Conservation (phyloP, 768 basidiomycete genomes). For the Termitomyces titanicus region DNA sequence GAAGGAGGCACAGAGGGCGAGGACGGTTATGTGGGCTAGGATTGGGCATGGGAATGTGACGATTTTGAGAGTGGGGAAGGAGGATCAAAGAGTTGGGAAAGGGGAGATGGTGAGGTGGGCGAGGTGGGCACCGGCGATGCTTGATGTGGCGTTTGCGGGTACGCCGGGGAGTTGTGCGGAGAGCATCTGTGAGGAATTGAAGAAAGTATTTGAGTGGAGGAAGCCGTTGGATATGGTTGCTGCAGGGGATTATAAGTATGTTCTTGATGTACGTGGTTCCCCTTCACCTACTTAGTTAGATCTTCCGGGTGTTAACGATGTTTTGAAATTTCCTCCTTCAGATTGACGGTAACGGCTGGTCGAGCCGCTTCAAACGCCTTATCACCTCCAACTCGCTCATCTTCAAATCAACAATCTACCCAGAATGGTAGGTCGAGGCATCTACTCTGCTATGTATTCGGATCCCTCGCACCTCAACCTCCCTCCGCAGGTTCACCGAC, state of each 20-base stretch:
- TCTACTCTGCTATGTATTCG: background rate
- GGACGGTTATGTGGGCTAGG: constrained; percentile 33
- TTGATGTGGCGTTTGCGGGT: constrained; percentile 52
- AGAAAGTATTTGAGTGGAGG: constrained; percentile 43
- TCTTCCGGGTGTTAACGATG: no score
- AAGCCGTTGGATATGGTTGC: constrained; percentile 32
- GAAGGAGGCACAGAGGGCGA: constrained; percentile 40
- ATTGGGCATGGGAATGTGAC: constrained; percentile 23
- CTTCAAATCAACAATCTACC: constrained; percentile 61
- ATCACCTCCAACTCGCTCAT: constrained; percentile 55
- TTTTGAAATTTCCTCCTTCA: no score
- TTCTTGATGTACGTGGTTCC: constrained; percentile 43
- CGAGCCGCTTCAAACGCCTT: constrained; percentile 57
- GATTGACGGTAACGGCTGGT: constrained; percentile 60
- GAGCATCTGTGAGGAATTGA: constrained; percentile 38
- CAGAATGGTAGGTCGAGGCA: constrained; percentile 50
- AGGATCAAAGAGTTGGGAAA: constrained; percentile 27
- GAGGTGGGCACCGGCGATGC: constrained; percentile 41
- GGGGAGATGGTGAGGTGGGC: constrained; percentile 24
- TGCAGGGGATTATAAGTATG: constrained; percentile 55
- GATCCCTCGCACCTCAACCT: background rate
- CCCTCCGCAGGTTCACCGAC: constrained; percentile 39
- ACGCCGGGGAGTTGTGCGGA: constrained; percentile 36
- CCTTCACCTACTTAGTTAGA: constrained; percentile 12
- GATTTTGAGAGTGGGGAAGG: constrained; percentile 26